Evolutionary conservation across 169 alveolate genomes (phyloP), one percentile per base, ranked within the genome.

Genomic region (Cyclospora cayetanensis): DNA sequence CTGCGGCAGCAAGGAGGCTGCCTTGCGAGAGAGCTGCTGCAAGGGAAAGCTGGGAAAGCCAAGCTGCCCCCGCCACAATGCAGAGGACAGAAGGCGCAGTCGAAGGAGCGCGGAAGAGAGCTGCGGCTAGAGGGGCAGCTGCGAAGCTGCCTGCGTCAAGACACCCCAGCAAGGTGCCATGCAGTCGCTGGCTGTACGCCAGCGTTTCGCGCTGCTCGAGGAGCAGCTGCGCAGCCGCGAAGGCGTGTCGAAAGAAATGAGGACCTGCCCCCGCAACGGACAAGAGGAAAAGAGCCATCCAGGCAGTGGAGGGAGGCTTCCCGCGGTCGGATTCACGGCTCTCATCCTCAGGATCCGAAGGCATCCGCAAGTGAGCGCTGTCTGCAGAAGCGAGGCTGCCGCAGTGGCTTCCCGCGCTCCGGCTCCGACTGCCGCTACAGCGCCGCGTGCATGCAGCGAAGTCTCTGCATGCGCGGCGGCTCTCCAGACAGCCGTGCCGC

Each of bases 131-230:
- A 60, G 72, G 35, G 1, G 72, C 72, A 60, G 72, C 72, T 20
- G 72, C 72, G 31, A 60, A 31, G 4, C 72, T 31, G 18, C 72
- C 72, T 9, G 72, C 72, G 4, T 60, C 72, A 12, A 60, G 72
- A 60, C 72, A 60, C 72, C 72, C 72, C 27, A 60, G 31, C 72
- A 60, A n/a, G n/a, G 72, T n/a, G 72, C 72, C 72, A 31, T 60
- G 72, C 34, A 60, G 15, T n/a, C n/a, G 35, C 42, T 12, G 72
- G 72, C 72, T 60, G 31, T 60, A 60, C 35, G 15, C 35, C 72
- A 60, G 72, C 72, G 31, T 7, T 31, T 31, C 11, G 35, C 5
- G 72, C 72, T 60, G 72, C 72, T 20, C 35, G 35, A 60, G 72
- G 35, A 60, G 72, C 72, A 60, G 72, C 72, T 60, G 35, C 15